Evolutionary conservation across 192 early-diverging fungal genomes (phyloP).

Genomic region (Mortierella hygrophila): DNA sequence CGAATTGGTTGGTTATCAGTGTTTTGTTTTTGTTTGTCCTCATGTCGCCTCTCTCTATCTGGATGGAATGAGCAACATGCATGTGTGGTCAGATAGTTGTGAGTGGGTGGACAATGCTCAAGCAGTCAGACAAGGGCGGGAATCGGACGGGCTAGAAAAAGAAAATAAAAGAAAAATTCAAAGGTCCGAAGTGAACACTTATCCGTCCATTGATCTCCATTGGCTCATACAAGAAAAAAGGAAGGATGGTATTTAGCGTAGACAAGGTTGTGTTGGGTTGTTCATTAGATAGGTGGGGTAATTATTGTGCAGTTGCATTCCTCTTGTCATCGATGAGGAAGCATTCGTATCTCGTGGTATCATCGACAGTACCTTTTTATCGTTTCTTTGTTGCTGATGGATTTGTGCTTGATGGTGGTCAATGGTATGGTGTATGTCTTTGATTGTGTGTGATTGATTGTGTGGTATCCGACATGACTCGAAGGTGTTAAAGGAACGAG

Average conservation of each 20-base stretch:
- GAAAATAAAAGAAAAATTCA: not conserved
- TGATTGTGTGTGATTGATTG: not conserved
- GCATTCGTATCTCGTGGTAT: too few species aligned
- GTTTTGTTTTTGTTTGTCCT: not conserved
- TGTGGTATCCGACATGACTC: not conserved
- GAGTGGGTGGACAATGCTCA: not conserved
- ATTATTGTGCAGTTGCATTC: not conserved
- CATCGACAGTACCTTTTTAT: too few species aligned
- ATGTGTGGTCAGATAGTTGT: too few species aligned
- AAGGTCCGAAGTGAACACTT: not conserved
- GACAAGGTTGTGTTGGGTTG: conserved; percentile 4
- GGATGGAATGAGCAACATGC: not conserved
- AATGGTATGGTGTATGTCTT: not conserved
- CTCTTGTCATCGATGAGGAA: not conserved
- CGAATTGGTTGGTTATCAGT: not conserved
- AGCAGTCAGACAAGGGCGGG: not conserved
- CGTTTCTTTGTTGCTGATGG: too few species aligned
- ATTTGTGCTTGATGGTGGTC: too few species aligned
- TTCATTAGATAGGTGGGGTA: not conserved
- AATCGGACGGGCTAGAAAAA: conserved; percentile 2
- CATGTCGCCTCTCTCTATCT: not conserved
- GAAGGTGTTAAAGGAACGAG: not conserved
- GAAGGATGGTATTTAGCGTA: not conserved
- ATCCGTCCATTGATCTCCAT: not conserved
- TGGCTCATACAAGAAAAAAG: not conserved